These are phyloP conservation scores for Corylus americana DNA, from an alignment of 306 rosid genomes.

Conservation along the genomic window DNA sequence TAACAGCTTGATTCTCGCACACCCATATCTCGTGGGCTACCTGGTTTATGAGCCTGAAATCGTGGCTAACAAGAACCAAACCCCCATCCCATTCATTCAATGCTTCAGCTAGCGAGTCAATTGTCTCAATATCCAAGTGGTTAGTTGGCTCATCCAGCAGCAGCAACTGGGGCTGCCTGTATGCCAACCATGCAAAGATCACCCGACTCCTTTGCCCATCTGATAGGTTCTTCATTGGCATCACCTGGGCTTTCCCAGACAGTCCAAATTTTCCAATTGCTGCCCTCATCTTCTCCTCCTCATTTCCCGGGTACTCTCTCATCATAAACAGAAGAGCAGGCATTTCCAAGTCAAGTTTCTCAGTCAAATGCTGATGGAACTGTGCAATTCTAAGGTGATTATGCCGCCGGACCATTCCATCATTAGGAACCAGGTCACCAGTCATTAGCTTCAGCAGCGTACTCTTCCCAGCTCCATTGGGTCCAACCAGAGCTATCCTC, in stretches of 20 bases:
- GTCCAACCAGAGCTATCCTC: slow-evolving; percentile 92
- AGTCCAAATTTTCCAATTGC: slow-evolving; percentile 91
- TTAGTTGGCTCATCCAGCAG: slow-evolving; percentile 94
- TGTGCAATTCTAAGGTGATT: slow-evolving; percentile 98
- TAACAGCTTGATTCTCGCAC: slow-evolving; percentile 82
- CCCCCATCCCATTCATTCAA: slow-evolving; percentile 99
- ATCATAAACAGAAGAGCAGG: slow-evolving; percentile 85
- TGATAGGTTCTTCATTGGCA: slow-evolving; percentile 94
- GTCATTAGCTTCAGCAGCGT: slow-evolving; percentile 97
- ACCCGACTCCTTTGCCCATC: slow-evolving; percentile 99
- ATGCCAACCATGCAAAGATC: slow-evolving; percentile 94
- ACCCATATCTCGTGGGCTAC: slow-evolving; percentile 98
- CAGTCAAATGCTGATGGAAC: slow-evolving; percentile 93
- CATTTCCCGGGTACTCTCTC: slow-evolving; percentile 87
- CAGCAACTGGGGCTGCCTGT: slow-evolving; percentile 86
- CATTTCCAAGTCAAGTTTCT: slow-evolving; percentile 85
- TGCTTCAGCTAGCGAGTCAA: slow-evolving; percentile 93
- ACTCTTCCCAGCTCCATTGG: slow-evolving; percentile 99
- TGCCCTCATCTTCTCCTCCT: slow-evolving; percentile 96
- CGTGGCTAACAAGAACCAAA: slow-evolving; percentile 94
- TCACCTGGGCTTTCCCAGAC: slow-evolving; percentile 94
- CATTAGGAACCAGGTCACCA: slow-evolving; percentile 75
- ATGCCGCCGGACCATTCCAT: slow-evolving; percentile 98
- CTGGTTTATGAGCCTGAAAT: slow-evolving; percentile 97
- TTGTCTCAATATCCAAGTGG: slow-evolving; percentile 96